A percentile compares a stretch with the other conserved stretches of the same genome.
Conservation (phyloP, 352 stramenopile genomes). For the Aphanomyces stellatus region DNA sequence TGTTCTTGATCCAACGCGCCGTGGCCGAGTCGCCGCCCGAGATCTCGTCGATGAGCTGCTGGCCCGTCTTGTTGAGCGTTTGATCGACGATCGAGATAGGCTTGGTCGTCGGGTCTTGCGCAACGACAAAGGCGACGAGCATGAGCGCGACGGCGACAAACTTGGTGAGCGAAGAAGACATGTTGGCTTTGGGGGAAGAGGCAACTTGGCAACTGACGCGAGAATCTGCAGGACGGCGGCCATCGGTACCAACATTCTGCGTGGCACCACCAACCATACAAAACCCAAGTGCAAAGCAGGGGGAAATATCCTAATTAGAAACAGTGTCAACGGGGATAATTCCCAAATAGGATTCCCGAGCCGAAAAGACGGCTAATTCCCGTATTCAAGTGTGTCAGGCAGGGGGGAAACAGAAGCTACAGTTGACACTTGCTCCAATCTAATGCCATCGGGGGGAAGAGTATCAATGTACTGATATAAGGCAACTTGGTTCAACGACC, state of each 20-base stretch:
- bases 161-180: background rate
- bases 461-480: too few species aligned
- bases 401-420: too few species aligned
- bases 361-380: too few species aligned
- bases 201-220: slow-evolving; percentile 20
- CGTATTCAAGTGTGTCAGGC: too few species aligned
- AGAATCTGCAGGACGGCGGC: background rate
- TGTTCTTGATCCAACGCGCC: slow-evolving; percentile 5
- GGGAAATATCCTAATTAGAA: too few species aligned
- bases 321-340: too few species aligned
- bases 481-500: too few species aligned
- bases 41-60: slow-evolving; percentile 17
- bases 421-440: too few species aligned
- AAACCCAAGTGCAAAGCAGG: background rate
- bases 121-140: slow-evolving; percentile 8
- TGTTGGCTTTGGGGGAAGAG: background rate
- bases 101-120: background rate
- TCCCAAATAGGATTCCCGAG: too few species aligned
- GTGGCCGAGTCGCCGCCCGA: slow-evolving; percentile 14
- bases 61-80: slow-evolving; percentile 14
- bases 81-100: slow-evolving; percentile 10
- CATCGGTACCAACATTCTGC: background rate
- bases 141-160: background rate
- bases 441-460: too few species aligned
- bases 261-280: background rate